Conservation (phyloP, 768 basidiomycete genomes). For the Hirschioporus abietinus region DNA sequence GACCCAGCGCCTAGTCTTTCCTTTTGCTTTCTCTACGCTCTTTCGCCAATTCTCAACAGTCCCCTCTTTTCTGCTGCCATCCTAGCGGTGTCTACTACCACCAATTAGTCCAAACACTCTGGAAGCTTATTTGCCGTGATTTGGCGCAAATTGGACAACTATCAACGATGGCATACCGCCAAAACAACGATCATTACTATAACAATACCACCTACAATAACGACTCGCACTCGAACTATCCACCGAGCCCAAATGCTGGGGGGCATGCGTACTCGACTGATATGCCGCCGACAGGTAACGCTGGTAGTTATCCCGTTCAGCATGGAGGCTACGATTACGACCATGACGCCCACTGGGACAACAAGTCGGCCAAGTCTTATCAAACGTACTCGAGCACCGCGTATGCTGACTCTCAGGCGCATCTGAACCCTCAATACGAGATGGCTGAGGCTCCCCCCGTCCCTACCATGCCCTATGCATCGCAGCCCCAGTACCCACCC, state of each 20-base stretch:
- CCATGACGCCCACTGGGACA: conserved; percentile 32
- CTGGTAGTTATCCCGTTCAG: conserved; percentile 15
- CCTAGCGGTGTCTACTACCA: not conserved
- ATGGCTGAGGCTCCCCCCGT: conserved; percentile 55
- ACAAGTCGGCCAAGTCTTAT: conserved; percentile 54
- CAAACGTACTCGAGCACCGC: conserved; percentile 39
- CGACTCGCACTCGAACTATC: conserved; percentile 31
- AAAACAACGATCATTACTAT: conserved; percentile 49
- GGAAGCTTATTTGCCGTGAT: not conserved
- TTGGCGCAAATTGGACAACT: not conserved
- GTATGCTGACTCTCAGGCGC: conserved; percentile 64
- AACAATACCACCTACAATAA: conserved; percentile 17
- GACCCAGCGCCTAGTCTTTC: not conserved
- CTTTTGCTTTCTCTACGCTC: not conserved
- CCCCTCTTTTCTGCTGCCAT: not conserved
- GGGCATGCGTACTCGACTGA: not conserved
- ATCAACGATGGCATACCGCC: conserved; percentile 49
- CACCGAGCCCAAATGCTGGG: not conserved
- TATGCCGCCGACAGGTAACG: conserved; percentile 6
- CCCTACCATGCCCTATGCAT: conserved; percentile 46
- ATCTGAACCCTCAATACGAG: conserved; percentile 60
- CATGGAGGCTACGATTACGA: conserved; percentile 18
- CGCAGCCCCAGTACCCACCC: conserved; percentile 56
- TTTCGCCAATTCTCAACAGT: not conserved
- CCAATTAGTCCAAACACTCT: not conserved